Evolutionary conservation across 345 rosid genomes (phyloP).

Genomic region (Nephelium lappaceum): DNA sequence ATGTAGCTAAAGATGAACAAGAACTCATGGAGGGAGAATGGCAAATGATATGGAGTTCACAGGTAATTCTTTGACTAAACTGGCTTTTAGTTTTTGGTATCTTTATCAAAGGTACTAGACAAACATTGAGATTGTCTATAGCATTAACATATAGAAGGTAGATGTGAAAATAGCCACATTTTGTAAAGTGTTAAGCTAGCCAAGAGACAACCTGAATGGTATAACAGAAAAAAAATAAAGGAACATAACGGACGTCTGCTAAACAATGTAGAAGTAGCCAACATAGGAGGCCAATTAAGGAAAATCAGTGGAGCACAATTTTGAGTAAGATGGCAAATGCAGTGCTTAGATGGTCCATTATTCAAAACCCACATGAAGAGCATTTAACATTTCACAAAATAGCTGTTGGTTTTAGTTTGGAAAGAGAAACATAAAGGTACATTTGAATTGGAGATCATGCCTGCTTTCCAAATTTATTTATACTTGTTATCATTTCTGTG

Average conservation of each 20-base stretch:
- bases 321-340: not conserved
- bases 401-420: not conserved
- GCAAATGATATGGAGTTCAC: conserved; percentile 99
- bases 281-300: not conserved
- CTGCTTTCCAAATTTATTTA: not conserved
- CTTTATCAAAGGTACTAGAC: not conserved
- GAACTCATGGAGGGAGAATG: conserved; percentile 81
- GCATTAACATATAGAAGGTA: not conserved
- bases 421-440: not conserved
- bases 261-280: not conserved
- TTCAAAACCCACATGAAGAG: not conserved
- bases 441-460: not conserved
- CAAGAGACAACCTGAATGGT: not conserved
- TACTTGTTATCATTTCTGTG: not conserved
- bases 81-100: not conserved
- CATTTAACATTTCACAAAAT: not conserved
- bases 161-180: not conserved
- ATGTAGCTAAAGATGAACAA: conserved; percentile 38
- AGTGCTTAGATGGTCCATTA: not conserved
- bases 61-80: conserved; percentile 41
- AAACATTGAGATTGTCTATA: not conserved
- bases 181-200: not conserved
- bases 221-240: not conserved
- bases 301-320: not conserved
- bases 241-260: not conserved